These are phyloP conservation scores for Nemophila menziesii DNA, from an alignment of 257 asterid species.

Conservation along the genomic window DNA sequence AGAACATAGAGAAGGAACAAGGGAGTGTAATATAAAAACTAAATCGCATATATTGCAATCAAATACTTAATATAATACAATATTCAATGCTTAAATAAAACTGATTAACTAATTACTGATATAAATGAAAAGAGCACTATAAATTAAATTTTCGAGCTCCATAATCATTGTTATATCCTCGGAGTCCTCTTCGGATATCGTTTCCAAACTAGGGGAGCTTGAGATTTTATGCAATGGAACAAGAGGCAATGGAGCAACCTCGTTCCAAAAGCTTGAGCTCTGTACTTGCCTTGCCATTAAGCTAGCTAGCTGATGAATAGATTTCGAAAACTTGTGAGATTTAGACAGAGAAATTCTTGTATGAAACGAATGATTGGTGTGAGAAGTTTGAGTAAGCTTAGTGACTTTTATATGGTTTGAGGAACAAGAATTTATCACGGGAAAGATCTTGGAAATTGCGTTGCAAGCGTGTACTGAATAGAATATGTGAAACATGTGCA, in stretches of 20 bases:
- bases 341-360: background rate
- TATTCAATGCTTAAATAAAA: too few relatives aligned
- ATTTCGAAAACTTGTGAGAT: background rate
- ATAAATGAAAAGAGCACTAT: background rate
- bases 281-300: conserved; percentile 3
- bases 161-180: background rate
- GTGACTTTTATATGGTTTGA: background rate
- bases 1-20: too few relatives aligned
- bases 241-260: conserved; percentile 19
- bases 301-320: background rate
- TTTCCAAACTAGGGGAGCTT: conserved; percentile 15
- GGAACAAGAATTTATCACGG: background rate
- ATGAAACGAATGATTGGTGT: background rate
- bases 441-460: background rate
- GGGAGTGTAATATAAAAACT: too few relatives aligned
- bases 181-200: conserved; percentile 18
- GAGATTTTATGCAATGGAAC: conserved; percentile 13
- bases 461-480: background rate
- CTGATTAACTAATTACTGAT: background rate
- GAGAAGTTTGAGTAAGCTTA: background rate
- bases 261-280: conserved; percentile 5
- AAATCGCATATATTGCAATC: background rate
- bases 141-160: background rate
- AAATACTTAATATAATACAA: background rate
- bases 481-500: conserved; percentile 3